Evolutionary conservation across 2,329 filamentous ascomycete species (phyloP).

Genomic region (Teratosphaeria viscida): DNA sequence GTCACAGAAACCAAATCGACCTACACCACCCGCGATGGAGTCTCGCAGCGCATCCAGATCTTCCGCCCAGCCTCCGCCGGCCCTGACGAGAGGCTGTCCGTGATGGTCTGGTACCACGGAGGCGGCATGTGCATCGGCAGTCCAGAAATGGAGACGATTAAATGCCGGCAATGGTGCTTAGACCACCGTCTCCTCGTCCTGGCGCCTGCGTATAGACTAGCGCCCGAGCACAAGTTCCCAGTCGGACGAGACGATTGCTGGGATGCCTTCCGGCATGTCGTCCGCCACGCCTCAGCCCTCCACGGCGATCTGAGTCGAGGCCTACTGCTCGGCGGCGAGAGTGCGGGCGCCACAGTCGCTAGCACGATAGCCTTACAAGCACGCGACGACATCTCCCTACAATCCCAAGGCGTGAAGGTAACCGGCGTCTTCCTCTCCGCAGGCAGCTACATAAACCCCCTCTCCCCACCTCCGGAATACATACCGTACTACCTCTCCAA

Average conservation of each 20-base stretch:
- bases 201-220: slow-evolving; percentile 32
- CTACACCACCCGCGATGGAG: slow-evolving; percentile 7
- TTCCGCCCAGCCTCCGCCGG: slow-evolving; percentile 3
- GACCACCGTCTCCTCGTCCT: slow-evolving; percentile 7
- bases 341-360: slow-evolving; percentile 40
- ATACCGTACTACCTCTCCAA: slow-evolving; percentile 18
- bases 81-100: not conserved
- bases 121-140: slow-evolving; percentile 8
- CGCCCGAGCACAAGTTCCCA: slow-evolving; percentile 41
- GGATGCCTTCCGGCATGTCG: slow-evolving; percentile 34
- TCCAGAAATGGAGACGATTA: slow-evolving; percentile 5
- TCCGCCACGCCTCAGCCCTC: slow-evolving; percentile 28
- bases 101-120: slow-evolving; percentile 11
- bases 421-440: slow-evolving; percentile 37
- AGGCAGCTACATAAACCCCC: slow-evolving; percentile 14
- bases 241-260: slow-evolving; percentile 36
- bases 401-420: slow-evolving; percentile 22
- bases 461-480: not conserved
- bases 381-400: slow-evolving; percentile 28
- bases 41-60: slow-evolving; percentile 4
- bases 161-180: not conserved
- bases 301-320: slow-evolving; percentile 32
- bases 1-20: slow-evolving; percentile 2
- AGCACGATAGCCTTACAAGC: slow-evolving; percentile 34
- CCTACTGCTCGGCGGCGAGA: slow-evolving; percentile 39